phyloP scores from a whole-genome alignment of 2,329 filamentous ascomycete species.

The Colletotrichum sp. region DNA sequence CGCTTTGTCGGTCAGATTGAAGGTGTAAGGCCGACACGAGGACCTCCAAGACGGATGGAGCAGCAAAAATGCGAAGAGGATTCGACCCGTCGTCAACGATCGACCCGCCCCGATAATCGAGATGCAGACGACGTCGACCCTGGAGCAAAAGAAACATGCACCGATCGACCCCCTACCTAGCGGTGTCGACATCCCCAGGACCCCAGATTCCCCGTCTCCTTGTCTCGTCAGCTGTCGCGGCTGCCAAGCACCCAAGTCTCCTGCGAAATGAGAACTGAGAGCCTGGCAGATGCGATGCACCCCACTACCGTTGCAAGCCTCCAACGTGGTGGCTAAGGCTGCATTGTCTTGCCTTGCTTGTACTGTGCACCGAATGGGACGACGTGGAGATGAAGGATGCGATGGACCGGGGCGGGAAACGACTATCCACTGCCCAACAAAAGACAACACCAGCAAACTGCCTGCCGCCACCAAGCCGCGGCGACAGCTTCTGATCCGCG shows the following conservation, averaged over 20 bases:
- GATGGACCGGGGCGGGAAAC: not conserved
- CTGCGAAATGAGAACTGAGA: not conserved
- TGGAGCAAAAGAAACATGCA: not conserved
- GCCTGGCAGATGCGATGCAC: not conserved
- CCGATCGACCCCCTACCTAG: not conserved
- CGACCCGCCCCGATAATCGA: slow-evolving; percentile 2
- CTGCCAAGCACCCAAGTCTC: not conserved
- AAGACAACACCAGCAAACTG: not conserved
- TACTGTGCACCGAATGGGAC: not conserved
- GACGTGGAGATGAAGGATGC: not conserved
- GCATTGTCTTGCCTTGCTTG: not conserved
- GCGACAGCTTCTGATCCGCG: not conserved
- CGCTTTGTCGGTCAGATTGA: slow-evolving; percentile 1
- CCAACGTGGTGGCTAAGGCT: not conserved
- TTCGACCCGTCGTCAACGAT: not conserved
- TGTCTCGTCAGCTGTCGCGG: not conserved
- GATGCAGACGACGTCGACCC: not conserved
- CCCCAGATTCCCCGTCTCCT: not conserved
- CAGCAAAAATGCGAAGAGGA: not conserved
- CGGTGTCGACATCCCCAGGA: not conserved
- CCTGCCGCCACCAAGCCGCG: not conserved
- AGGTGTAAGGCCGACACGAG: not conserved
- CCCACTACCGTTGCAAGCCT: not conserved
- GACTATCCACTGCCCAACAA: not conserved
- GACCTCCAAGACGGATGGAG: not conserved